Evolutionary conservation across 805 yeast genomes (phyloP).

Genomic region (Wickerhamomyces bovis): DNA sequence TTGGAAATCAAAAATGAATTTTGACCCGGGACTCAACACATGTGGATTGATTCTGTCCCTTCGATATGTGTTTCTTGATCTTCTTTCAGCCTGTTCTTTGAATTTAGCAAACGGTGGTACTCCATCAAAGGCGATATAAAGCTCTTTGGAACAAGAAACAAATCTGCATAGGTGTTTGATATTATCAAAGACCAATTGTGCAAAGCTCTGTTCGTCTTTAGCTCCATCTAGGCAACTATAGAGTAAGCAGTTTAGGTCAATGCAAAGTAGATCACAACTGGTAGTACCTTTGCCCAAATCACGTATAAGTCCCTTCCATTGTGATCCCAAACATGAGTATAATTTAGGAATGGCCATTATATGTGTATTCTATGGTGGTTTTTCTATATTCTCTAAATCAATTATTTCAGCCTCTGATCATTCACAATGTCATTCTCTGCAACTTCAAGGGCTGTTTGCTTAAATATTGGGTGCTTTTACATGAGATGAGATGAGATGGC

Average conservation of each 20-base stretch:
- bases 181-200: constrained; percentile 40
- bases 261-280: constrained; percentile 41
- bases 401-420: too few species aligned
- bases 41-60: constrained; percentile 59
- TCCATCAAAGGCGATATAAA: constrained; percentile 95
- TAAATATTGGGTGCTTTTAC: too few species aligned
- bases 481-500: too few species aligned
- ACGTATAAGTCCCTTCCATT: background rate
- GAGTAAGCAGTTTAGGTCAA: constrained; percentile 91
- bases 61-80: constrained; percentile 79
- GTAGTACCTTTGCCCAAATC: background rate
- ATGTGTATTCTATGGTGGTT: too few species aligned
- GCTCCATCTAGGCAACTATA: constrained; percentile 77
- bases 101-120: constrained; percentile 96
- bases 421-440: too few species aligned
- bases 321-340: background rate
- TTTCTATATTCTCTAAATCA: too few species aligned
- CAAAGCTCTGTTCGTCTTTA: constrained; percentile 64
- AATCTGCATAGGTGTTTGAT: constrained; percentile 26
- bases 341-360: background rate
- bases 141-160: constrained; percentile 58
- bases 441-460: too few species aligned
- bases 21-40: constrained; percentile 92
- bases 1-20: constrained; percentile 80
- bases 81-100: constrained; percentile 90